These are phyloP conservation scores for Neurospora sp. DNA, from an alignment of 495 filamentous ascomycete species.

Conservation along the genomic window DNA sequence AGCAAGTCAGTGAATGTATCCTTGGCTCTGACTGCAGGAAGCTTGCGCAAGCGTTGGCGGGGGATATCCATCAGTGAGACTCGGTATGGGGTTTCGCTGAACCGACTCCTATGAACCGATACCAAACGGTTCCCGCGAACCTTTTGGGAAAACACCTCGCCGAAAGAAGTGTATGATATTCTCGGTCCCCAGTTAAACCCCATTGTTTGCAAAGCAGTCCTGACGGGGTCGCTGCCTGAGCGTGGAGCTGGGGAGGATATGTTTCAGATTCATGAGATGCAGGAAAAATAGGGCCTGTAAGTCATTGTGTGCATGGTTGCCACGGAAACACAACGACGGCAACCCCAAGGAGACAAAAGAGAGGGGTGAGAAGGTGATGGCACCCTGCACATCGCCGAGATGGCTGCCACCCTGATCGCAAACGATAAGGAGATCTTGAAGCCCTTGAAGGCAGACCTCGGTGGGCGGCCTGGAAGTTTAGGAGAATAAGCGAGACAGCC, in stretches of 20 bases:
- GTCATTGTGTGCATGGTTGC: not conserved
- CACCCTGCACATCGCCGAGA: not conserved
- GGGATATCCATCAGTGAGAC: not conserved
- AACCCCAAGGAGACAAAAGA: not conserved
- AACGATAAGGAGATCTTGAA: not conserved
- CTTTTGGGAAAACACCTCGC: not conserved
- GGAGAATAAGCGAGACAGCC: not conserved
- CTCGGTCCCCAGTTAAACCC: not conserved
- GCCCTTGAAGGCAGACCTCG: not conserved
- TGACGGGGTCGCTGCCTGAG: not conserved
- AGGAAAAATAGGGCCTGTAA: not conserved
- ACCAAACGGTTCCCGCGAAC: not conserved
- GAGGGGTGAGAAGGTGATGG: not conserved
- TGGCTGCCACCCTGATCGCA: not conserved
- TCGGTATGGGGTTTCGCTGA: not conserved
- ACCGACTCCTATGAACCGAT: not conserved
- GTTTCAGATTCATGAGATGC: not conserved
- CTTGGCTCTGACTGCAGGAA: not conserved
- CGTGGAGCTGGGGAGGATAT: not conserved
- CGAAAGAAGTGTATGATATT: not conserved
- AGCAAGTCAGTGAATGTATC: not conserved
- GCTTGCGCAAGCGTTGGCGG: not conserved
- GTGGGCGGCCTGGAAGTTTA: not conserved
- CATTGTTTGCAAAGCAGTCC: not conserved
- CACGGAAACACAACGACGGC: not conserved